phyloP scores from a whole-genome alignment of 2,329 filamentous ascomycete species.

The Sporothrix curviconia region DNA sequence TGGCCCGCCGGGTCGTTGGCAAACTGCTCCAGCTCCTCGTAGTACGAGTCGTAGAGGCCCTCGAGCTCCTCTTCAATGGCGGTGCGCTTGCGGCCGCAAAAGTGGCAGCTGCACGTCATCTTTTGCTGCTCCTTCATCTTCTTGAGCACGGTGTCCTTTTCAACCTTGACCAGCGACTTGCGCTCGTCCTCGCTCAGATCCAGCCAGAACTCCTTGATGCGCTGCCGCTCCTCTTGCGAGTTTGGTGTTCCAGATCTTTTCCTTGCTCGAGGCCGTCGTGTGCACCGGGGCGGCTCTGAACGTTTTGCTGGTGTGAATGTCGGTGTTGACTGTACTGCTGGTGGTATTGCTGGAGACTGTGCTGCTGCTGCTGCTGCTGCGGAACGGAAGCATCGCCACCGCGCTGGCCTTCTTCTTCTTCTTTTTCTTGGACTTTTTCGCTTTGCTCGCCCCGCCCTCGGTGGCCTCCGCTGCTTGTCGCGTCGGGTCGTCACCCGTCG shows the following conservation, averaged over 20 bases:
- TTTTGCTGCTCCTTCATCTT: conserved; percentile 99
- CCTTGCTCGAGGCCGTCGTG: conserved; percentile 51
- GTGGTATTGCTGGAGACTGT: neutral
- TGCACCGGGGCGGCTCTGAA: no score
- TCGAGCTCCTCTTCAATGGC: conserved; percentile 98
- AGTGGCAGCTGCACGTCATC: conserved; percentile 95
- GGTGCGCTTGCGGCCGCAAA: conserved; percentile 90
- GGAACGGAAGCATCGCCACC: neutral
- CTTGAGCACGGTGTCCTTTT: conserved; percentile 93
- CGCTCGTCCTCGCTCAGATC: conserved; percentile 89
- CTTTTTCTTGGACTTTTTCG: conserved; percentile 62
- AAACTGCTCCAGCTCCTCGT: conserved; percentile 95
- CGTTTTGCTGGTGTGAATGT: neutral
- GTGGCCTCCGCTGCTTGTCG: conserved; percentile 26
- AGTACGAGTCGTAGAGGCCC: conserved; percentile 96
- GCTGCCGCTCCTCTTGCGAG: conserved; percentile 86
- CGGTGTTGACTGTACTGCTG: neutral
- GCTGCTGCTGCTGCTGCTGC: neutral
- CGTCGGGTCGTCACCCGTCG: conserved; percentile 34
- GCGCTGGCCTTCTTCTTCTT: conserved; percentile 49
- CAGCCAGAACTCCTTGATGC: conserved; percentile 98
- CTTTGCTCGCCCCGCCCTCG: conserved; percentile 30
- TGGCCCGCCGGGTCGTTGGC: conserved; percentile 63
- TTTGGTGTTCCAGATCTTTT: conserved; percentile 98
- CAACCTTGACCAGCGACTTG: conserved; percentile 91